Evolutionary conservation across 306 rosid genomes (phyloP).

Genomic region (Inga oerstediana): DNA sequence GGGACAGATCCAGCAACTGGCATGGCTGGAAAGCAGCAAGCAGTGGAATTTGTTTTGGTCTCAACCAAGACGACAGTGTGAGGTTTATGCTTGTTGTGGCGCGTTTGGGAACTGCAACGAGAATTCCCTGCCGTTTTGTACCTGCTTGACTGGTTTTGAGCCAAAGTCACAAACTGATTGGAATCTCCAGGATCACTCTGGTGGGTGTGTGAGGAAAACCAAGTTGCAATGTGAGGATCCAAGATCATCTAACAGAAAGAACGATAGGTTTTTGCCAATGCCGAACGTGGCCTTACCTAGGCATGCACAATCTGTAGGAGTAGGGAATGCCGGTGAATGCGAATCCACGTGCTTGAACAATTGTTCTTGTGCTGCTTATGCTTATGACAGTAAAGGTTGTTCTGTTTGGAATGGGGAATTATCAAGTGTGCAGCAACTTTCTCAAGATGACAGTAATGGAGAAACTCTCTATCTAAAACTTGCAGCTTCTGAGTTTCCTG

Average conservation of each 20-base stretch:
- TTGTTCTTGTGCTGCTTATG: slow-evolving; percentile 68
- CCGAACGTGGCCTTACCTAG: slow-evolving; percentile 44
- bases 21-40: not conserved
- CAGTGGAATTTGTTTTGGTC: slow-evolving; percentile 50
- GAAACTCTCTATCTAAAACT: slow-evolving; percentile 55
- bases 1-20: slow-evolving; percentile 40
- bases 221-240: slow-evolving; percentile 40
- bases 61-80: slow-evolving; percentile 42
- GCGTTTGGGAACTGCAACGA: slow-evolving; percentile 45
- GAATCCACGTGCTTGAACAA: slow-evolving; percentile 47
- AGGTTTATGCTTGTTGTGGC: slow-evolving; percentile 59
- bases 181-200: slow-evolving; percentile 42
- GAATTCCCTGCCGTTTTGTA: slow-evolving; percentile 35
- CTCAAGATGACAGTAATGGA: slow-evolving; percentile 41
- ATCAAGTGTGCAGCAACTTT: slow-evolving; percentile 55
- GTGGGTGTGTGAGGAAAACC: slow-evolving; percentile 48
- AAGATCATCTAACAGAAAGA: slow-evolving; percentile 14
- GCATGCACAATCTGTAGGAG: slow-evolving; percentile 23
- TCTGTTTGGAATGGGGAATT: slow-evolving; percentile 64
- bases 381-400: slow-evolving; percentile 45
- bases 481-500: slow-evolving; percentile 74
- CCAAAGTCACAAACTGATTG: slow-evolving; percentile 44
- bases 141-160: slow-evolving; percentile 46
- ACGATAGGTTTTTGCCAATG: slow-evolving; percentile 47
- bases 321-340: slow-evolving; percentile 46